Evolutionary conservation across 2,329 filamentous ascomycete species (phyloP), one percentile per base, ranked within the genome.

Genomic region (Paecilomyces variotii): DNA sequence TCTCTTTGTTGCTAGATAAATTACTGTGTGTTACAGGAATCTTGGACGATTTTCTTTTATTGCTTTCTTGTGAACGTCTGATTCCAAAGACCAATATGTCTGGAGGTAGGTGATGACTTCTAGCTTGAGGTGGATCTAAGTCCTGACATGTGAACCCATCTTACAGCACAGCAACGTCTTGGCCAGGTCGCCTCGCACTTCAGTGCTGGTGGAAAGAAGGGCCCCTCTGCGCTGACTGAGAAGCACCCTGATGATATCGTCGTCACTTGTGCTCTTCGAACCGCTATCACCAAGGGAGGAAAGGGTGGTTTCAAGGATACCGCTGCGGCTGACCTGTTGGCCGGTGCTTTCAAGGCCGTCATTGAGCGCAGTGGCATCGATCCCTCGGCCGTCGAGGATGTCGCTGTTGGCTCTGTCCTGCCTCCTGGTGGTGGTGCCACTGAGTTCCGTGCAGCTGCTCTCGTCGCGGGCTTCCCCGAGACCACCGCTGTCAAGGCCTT

Each of bases 231-330:
- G 54, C 62, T 77, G 64, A 71, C 69, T 54, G 71, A 74, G 56
- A 77, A 86, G 72, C 78, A 80, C 63, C 79, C 83, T 54, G 82
- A 86, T 74, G 84, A 87, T 73, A 85, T 97, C 65, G 94, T 99
- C 69, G 86, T 99, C 62, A 97, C 94, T 62, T 90, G 89, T 65
- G 90, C 89, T 66, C 89, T 97, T 70, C 91, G 94, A 68, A 96
- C 91, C 14, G 85, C 94, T 69, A 87, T 97, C 76, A 96, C 91
- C 65, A 95, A 91, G 77, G 93, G 91, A 66, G 91, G 92, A 69
- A 92, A 91, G 78, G 94, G 94, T 66, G 88, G 86, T 55, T 94
- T 99, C 83, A 97, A 97, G 81, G 94, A 97, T 78, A 97, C 94
- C 7, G 82, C 85, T 57, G 90, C 89, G 5, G 84, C 91, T 49